Percentiles rank a stretch among this genome's conserved stretches.
Conservation (phyloP, 2,329 filamentous ascomycete species). For the Triangularia verruculosa region DNA sequence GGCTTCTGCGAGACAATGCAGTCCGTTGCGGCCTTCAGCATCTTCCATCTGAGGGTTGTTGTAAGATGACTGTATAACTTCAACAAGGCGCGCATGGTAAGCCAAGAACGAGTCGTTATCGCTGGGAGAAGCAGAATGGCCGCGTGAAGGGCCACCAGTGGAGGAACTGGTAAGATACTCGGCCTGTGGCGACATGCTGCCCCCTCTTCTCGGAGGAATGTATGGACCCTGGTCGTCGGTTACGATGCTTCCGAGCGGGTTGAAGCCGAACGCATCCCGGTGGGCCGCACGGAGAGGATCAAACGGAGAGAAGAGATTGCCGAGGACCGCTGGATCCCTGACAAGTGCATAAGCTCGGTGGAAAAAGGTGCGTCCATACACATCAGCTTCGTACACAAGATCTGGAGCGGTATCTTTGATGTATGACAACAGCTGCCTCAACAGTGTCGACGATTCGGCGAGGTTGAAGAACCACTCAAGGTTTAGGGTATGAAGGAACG, state of each 20-base stretch:
- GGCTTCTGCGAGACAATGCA: constrained; percentile 57
- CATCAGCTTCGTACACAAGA: constrained; percentile 41
- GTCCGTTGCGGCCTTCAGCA: constrained; percentile 50
- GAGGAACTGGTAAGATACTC: constrained; percentile 21
- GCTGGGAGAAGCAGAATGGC: constrained; percentile 20
- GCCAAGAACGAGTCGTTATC: constrained; percentile 31
- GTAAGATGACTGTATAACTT: constrained; percentile 36
- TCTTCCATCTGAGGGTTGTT: constrained; percentile 39
- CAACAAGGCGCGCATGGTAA: constrained; percentile 38
- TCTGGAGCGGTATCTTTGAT: constrained; percentile 29
- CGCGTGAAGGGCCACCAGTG: constrained; percentile 6
- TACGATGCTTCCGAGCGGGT: constrained; percentile 29
- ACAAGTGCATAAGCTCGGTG: constrained; percentile 41
- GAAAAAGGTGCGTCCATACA: constrained; percentile 53
- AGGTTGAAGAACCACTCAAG: constrained; percentile 34
- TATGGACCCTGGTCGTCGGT: constrained; percentile 25
- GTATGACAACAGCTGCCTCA: constrained; percentile 30
- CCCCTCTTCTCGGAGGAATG: constrained; percentile 25
- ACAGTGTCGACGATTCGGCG: constrained; percentile 24
- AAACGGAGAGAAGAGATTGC: constrained; percentile 36
- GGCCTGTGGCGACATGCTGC: constrained; percentile 8
- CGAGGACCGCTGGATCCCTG: constrained; percentile 30
- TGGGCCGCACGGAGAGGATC: constrained; percentile 34
- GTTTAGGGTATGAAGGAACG: constrained; percentile 46
- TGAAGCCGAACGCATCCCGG: constrained; percentile 50